Evolutionary conservation across 2,329 filamentous ascomycete genomes (phyloP), one percentile per base, ranked within the genome.

Genomic region (Purpureocillium takamizusanense): DNA sequence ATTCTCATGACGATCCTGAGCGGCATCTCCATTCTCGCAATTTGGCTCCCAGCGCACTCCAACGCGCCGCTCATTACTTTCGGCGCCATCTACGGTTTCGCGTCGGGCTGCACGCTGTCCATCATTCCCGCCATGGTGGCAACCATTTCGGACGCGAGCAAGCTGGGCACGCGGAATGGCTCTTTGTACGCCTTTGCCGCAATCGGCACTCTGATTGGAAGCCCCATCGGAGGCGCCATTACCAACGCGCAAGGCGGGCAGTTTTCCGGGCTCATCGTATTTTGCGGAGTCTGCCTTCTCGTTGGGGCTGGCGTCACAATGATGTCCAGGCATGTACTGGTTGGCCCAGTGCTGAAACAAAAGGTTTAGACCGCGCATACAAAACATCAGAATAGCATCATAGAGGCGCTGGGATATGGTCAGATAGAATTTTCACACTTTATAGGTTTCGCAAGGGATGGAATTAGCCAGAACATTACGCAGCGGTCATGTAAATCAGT

Each of bases 121-220:
- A 25, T 25, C 21, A 10, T 25, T 5, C 21, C 21, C 6, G 21
- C 21, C 21, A 25, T 25, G 21, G 21, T 25, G 2, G 55, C 56
- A 0, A 56, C 53, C 14, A 51, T 61, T 1, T 48, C 64, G 16
- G 57, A 65, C 11, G n/a, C 31, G 13, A 32, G 31, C 1, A 64
- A 76, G 43, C 69, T 80, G 2, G 78, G 76, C 0, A 60, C 72
- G 0, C 61, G 76, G 2, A 73, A 65, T 1, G 76, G 76, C 1
- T 34, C 46, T 0, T 35, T 46, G 6, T 54, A 45, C 3, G 40
- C 42, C 0, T 29, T 46, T 4, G 15, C 43, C 0, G 42, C 52
- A 0, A 36, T 54, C 10, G 48, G 45, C 2, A 49, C 35, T 0
- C 39, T 54, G 1, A 38, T 49, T 2, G 45, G 49, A 4, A 47